Evolutionary conservation across 352 stramenopile species (phyloP), one percentile per base, ranked within the genome.

Genomic region (Phytopythium aichiense): DNA sequence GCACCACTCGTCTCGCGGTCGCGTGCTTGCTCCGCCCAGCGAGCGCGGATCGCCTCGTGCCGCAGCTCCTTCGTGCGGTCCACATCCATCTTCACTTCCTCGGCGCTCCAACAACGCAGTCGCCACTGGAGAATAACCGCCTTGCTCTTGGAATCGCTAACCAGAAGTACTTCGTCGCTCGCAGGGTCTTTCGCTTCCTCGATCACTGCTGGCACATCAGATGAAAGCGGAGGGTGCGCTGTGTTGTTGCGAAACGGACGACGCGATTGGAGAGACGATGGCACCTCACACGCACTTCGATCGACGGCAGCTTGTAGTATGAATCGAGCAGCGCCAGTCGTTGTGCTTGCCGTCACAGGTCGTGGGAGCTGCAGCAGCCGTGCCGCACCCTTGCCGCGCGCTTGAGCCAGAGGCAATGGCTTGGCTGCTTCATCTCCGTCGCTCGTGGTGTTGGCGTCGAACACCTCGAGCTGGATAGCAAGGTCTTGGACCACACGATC

Each of bases 241-340:
- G 52, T 58, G 43, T 35, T 61, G 60, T 65, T 82, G 43, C 66
- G 67, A 60, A 84, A 91, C 42, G 84, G 85, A 35, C 78, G 76
- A 43, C 87, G 62, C 2, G 82, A 90, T 25, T 74, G 67, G n/a
- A 91, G 43, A 4, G 68, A 60, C 4, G 66, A 57, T 0, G 79
- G 74, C 13, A 90, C 73, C 40, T 77, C 66, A 40, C 84, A 92
- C 20, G 64, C 64, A 9, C 53, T 53, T 53, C 63, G 71, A 60
- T 93, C 84, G 37, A 94, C 80, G 15, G 61, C 80, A 25, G 72
- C 80, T 68, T 93, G 77, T 12, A 94, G 51, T 18, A 92, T 89
- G 52, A 84, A 91, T 0, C 67, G 69, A 33, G 53, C 35, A 20
- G 30, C 40, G 16, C 40, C 40, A 45, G 6, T 49, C 42, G 42